phyloP scores from a whole-genome alignment of 2,329 filamentous ascomycete genomes.

The Aaosphaeria arxii region DNA sequence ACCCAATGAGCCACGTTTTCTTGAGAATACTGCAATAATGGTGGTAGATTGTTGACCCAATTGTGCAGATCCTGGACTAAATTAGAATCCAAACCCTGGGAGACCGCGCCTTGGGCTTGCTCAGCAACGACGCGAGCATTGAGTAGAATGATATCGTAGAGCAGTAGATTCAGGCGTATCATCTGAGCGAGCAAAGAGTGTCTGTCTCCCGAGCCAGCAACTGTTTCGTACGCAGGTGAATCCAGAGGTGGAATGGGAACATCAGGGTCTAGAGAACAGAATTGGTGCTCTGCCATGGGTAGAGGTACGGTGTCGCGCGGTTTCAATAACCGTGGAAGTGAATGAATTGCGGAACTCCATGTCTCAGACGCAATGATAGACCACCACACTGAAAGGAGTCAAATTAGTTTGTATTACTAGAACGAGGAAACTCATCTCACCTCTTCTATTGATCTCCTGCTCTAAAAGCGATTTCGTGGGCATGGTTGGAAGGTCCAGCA shows the following conservation, averaged over 20 bases:
- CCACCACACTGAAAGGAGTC: neutral
- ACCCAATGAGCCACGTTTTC: neutral
- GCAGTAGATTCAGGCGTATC: neutral
- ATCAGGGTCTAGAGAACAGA: neutral
- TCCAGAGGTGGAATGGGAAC: neutral
- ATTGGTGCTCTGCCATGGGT: neutral
- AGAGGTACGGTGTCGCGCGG: neutral
- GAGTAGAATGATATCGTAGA: neutral
- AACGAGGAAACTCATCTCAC: neutral
- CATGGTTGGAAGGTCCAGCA: neutral
- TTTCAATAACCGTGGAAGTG: neutral
- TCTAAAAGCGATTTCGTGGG: neutral
- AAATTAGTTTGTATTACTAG: neutral
- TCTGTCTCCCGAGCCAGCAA: neutral
- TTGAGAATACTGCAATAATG: neutral
- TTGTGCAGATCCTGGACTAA: neutral
- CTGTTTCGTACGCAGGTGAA: neutral
- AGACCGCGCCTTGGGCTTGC: neutral
- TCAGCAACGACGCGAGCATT: neutral
- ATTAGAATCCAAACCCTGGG: neutral
- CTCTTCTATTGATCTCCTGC: neutral
- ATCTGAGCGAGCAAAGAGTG: neutral
- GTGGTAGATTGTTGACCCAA: neutral
- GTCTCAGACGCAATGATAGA: neutral
- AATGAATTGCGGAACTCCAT: neutral